phyloP scores from a whole-genome alignment of 257 asterid species.

The Phtheirospermum japonicum region DNA sequence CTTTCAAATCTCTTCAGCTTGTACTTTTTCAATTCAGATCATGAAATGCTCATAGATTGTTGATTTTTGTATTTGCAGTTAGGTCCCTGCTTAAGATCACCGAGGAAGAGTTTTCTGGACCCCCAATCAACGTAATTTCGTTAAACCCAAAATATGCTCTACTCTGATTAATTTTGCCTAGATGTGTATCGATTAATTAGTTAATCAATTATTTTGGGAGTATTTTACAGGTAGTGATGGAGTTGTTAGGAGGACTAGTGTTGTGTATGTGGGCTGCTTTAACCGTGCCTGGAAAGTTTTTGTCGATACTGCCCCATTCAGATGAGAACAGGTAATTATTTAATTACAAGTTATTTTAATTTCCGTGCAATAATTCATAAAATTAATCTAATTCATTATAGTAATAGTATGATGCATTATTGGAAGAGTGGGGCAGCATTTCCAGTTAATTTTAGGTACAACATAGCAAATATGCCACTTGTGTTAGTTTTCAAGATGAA shows the following conservation, averaged over 20 bases:
- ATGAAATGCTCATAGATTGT: background rate
- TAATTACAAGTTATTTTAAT: background rate
- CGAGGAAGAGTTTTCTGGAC: slow-evolving; percentile 80
- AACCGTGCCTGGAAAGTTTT: slow-evolving; percentile 79
- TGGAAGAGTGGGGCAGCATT: background rate
- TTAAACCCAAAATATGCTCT: background rate
- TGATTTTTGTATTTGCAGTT: slow-evolving; percentile 53
- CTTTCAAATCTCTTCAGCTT: background rate
- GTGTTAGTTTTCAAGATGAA: background rate
- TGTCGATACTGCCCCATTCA: slow-evolving; percentile 81
- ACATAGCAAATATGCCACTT: background rate
- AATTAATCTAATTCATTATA: background rate
- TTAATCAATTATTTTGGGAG: background rate
- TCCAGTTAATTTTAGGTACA: background rate
- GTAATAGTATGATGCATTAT: background rate
- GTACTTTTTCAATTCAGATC: background rate
- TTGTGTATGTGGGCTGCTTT: slow-evolving; percentile 88
- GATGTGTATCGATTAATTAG: background rate
- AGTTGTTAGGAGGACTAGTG: slow-evolving; percentile 56
- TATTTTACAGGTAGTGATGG: slow-evolving; percentile 71
- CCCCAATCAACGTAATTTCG: slow-evolving; percentile 63
- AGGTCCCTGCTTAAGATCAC: slow-evolving; percentile 89
- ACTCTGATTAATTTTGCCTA: background rate
- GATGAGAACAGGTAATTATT: slow-evolving; percentile 77
- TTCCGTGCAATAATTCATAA: too few relatives aligned